A percentile compares a stretch with the other conserved stretches of the same genome.
phyloP scores from a whole-genome alignment of 352 stramenopile species.

The Saprolegnia diclina region DNA sequence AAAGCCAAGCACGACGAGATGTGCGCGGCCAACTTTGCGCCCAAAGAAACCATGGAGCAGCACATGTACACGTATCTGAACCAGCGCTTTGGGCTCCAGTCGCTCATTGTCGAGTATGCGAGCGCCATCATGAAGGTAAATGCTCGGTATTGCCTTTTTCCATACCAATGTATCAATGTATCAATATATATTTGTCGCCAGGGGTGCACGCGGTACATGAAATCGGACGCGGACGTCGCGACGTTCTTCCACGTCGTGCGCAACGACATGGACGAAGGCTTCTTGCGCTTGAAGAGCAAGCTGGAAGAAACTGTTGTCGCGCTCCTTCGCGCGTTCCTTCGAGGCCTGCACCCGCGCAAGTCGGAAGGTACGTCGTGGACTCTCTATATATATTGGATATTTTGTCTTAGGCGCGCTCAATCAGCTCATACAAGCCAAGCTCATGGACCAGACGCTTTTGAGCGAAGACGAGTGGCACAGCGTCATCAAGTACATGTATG shows the following conservation, averaged over 20 bases:
- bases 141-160: no score
- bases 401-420: conserved; percentile 3
- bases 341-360: conserved; percentile 59
- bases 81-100: conserved; percentile 72
- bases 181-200: background rate
- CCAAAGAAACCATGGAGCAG: conserved; percentile 82
- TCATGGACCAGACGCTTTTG: background rate
- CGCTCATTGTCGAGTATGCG: conserved; percentile 73
- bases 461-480: conserved; percentile 23
- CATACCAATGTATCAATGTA: background rate
- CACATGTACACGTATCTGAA: conserved; percentile 87
- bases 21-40: conserved; percentile 36
- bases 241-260: conserved; percentile 71
- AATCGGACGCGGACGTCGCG: conserved; percentile 58
- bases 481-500: conserved; percentile 27
- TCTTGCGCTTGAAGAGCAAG: conserved; percentile 67
- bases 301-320: conserved; percentile 67
- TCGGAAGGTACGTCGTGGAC: conserved; percentile 43
- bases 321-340: conserved; percentile 63
- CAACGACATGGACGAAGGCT: conserved; percentile 80
- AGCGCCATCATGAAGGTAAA: conserved; percentile 67
- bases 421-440: conserved; percentile 26
- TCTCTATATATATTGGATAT: conserved; percentile 28
- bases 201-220: conserved; percentile 42
- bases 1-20: conserved; percentile 66